phyloP scores from a whole-genome alignment of 257 asterid genomes.

The Ehretia macrophylla region DNA sequence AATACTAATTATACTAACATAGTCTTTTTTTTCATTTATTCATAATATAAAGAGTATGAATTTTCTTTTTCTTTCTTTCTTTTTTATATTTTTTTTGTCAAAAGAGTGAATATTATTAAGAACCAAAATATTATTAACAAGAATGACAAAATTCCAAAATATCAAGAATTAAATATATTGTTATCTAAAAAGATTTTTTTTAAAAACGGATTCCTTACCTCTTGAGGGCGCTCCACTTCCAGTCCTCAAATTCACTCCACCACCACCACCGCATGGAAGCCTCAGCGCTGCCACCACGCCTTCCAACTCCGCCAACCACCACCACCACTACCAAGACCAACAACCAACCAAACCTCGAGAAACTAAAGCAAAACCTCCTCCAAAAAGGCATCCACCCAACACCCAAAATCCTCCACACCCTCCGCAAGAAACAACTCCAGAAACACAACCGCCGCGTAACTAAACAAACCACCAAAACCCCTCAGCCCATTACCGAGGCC shows the following conservation, averaged over 20 bases:
- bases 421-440: conserved; percentile 81
- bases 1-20: too few relatives aligned
- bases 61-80: too few relatives aligned
- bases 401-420: conserved; percentile 77
- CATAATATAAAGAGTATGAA: too few relatives aligned
- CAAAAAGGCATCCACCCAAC: conserved; percentile 59
- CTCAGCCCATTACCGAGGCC: conserved; percentile 42
- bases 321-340: background rate
- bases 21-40: too few relatives aligned
- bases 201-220: too few relatives aligned
- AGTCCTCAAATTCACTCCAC: background rate
- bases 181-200: too few relatives aligned
- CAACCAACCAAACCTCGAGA: conserved; percentile 36
- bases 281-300: conserved; percentile 46
- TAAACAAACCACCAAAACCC: conserved; percentile 53
- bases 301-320: conserved; percentile 37
- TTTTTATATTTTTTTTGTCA: too few relatives aligned
- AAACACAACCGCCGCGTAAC: conserved; percentile 72
- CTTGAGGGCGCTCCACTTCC: background rate
- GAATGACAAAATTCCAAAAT: too few relatives aligned
- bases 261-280: conserved; percentile 55
- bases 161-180: too few relatives aligned
- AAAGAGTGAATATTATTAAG: too few relatives aligned
- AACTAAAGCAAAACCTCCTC: conserved; percentile 50
- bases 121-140: too few relatives aligned